Percentiles rank a stretch among this genome's conserved stretches.
Evolutionary conservation across 164 flowering plant species (phyloP).

Genomic region (Vitis riparia): DNA sequence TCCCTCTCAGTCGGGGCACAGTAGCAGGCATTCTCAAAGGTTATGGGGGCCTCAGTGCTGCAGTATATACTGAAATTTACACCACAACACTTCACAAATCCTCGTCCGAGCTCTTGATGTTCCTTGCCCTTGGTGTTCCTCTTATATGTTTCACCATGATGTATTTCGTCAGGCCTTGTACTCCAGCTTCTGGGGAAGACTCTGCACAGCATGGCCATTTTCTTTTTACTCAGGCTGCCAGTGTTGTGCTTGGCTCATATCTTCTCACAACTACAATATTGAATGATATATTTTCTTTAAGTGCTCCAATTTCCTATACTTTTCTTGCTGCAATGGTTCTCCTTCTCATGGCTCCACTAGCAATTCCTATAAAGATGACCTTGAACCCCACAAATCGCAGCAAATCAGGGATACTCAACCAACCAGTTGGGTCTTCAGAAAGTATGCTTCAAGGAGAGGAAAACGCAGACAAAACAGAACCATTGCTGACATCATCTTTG

Average conservation of each 20-base stretch:
- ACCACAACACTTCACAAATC: slow-evolving; percentile 50
- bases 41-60: slow-evolving; percentile 80
- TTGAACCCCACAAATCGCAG: slow-evolving; percentile 38
- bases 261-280: slow-evolving; percentile 67
- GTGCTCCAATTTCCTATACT: slow-evolving; percentile 37
- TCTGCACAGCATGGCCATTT: slow-evolving; percentile 58
- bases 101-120: slow-evolving; percentile 58
- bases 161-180: slow-evolving; percentile 75
- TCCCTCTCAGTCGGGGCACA: slow-evolving; percentile 78
- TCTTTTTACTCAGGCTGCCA: slow-evolving; percentile 64
- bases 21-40: slow-evolving; percentile 92
- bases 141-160: slow-evolving; percentile 57
- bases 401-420: slow-evolving; percentile 25
- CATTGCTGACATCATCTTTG: slow-evolving; percentile 52
- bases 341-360: slow-evolving; percentile 80
- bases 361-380: slow-evolving; percentile 88
- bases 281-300: slow-evolving; percentile 36
- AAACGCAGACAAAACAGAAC: slow-evolving; percentile 35
- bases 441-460: slow-evolving; percentile 28
- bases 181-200: slow-evolving; percentile 70
- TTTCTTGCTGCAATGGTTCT: slow-evolving; percentile 59
- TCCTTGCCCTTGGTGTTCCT: slow-evolving; percentile 83
- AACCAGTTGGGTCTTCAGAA: slow-evolving; percentile 32
- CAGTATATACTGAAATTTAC: slow-evolving; percentile 80
- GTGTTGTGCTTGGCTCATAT: slow-evolving; percentile 65